A percentile compares a stretch with the other conserved stretches of the same genome.
phyloP scores from a whole-genome alignment of 139 green algal genomes.

The Penium margaritaceum region DNA sequence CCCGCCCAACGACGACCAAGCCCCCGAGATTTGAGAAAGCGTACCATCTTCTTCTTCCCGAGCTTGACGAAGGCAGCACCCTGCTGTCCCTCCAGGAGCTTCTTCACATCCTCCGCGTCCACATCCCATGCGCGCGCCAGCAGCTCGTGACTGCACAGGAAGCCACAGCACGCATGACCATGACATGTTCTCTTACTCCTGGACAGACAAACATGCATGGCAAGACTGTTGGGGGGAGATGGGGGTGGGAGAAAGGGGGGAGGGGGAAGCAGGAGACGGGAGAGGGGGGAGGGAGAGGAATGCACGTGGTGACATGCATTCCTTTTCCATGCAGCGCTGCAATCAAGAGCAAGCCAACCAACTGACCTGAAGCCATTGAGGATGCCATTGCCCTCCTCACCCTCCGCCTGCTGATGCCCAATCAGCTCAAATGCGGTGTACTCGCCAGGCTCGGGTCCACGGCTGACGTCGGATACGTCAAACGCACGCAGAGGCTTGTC shows the following conservation, averaged over 20 bases:
- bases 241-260: not conserved
- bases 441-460: not conserved
- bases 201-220: no score
- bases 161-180: not conserved
- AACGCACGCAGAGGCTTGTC: not conserved
- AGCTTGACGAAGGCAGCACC: slow-evolving; percentile 13
- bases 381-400: no score
- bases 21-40: no score
- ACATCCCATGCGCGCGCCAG: slow-evolving; percentile 30
- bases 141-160: slow-evolving; percentile 12
- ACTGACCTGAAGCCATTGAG: slow-evolving; percentile 37
- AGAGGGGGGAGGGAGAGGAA: not conserved
- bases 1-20: no score
- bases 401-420: no score
- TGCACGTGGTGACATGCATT: no score
- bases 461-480: slow-evolving; percentile 10
- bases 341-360: not conserved
- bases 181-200: no score
- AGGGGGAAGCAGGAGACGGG: not conserved
- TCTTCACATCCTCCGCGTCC: slow-evolving; percentile 29
- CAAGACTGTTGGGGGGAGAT: no score
- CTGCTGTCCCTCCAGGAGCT: slow-evolving; percentile 22
- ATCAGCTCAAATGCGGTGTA: slow-evolving; percentile 29
- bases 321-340: no score
- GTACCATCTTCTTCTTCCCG: no score